Evolutionary conservation across 139 green algal species (phyloP), one percentile per base, ranked within the genome.

Genomic region (Gonium pectorale): DNA sequence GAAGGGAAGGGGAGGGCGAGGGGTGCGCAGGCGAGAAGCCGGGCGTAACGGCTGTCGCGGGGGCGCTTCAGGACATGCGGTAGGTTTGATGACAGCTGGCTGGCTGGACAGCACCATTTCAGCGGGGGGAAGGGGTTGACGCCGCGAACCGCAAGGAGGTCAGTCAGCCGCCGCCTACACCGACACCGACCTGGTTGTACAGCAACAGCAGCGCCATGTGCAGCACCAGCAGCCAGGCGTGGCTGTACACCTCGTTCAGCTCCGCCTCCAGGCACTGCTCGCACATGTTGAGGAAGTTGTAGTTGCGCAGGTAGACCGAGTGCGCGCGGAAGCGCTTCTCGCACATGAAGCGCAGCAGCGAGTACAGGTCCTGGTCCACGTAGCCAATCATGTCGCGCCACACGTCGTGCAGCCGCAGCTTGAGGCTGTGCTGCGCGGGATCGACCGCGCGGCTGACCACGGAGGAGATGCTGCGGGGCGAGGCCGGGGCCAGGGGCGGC

Each of bases 141-240:
- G n/a, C n/a, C n/a, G n/a, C n/a, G n/a, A n/a, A n/a, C n/a, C n/a
- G n/a, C n/a, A n/a, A n/a, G n/a, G n/a, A n/a, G n/a, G n/a, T n/a
- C n/a, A n/a, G n/a, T n/a, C n/a, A n/a, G n/a, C n/a, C n/a, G n/a
- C n/a, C n/a, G n/a, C n/a, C n/a, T n/a, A n/a, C n/a, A n/a, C n/a
- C n/a, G n/a, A n/a, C n/a, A n/a, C n/a, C n/a, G n/a, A n/a, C 27
- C 27, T 26, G 29, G 52, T 75, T 75, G 40, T 86, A 86, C 37
- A 86, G 80, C 52, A 86, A 56, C 68, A 86, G 68, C 26, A 80
- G 29, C 24, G 68, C 43, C 80, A 86, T 86, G 51, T 81, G 64
- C 22, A 86, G 69, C 33, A 86, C 69, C 54, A 86, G 41, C 67
- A 86, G 80, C 80, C 80, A 86, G 33, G 80, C 80, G 69, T 86